Conservation (phyloP, 73 alveolate genomes). For the Uronychia binucleata region DNA sequence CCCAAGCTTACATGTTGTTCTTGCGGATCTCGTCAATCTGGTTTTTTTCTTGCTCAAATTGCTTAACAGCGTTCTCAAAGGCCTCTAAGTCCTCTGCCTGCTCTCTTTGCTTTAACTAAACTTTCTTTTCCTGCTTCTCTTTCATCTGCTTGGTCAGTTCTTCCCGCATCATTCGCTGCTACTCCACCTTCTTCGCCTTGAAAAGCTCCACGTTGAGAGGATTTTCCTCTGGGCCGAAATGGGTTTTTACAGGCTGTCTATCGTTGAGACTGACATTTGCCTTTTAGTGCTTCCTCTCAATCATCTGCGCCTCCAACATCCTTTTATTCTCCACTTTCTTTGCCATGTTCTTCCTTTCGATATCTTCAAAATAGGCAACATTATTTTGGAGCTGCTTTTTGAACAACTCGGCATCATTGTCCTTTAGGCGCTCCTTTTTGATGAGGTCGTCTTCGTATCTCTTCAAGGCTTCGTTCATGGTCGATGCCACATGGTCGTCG, state of each 20-base stretch:
- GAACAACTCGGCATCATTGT: conserved; percentile 6
- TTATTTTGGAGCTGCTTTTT: background rate
- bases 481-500: conserved; percentile 29
- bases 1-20: background rate
- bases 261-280: background rate
- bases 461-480: conserved; percentile 50
- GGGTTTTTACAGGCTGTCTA: background rate
- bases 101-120: background rate
- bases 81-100: background rate
- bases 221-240: background rate
- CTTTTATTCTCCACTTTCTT: background rate
- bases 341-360: background rate
- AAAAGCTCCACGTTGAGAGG: background rate
- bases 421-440: conserved; percentile 9
- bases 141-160: background rate
- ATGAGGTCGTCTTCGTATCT: conserved; percentile 45
- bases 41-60: background rate
- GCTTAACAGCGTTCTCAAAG: background rate
- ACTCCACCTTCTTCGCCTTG: background rate
- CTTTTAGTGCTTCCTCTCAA: background rate
- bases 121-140: background rate
- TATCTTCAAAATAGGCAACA: background rate
- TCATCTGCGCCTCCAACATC: background rate
- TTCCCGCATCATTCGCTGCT: background rate
- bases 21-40: background rate